These are phyloP conservation scores for Chaetomiaceae sp. DNA, from an alignment of 2,329 filamentous ascomycete genomes.

Conservation along the genomic window DNA sequence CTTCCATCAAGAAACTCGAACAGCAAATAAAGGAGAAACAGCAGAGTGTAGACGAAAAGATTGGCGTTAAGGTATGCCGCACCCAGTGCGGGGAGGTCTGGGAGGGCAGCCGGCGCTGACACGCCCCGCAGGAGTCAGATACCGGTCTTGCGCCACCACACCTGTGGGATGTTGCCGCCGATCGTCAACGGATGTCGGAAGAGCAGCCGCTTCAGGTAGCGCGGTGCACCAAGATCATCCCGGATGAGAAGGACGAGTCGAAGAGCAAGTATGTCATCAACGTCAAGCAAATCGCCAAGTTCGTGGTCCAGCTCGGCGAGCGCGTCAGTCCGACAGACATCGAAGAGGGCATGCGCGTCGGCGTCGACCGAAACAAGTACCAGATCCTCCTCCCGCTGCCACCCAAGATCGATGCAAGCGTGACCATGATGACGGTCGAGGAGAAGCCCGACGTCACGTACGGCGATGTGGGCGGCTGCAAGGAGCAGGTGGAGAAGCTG, in stretches of 20 bases:
- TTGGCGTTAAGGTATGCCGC: conserved; percentile 65
- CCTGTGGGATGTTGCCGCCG: conserved; percentile 96
- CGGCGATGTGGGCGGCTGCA: conserved; percentile 96
- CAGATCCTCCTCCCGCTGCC: conserved; percentile 94
- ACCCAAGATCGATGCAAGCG: conserved; percentile 96
- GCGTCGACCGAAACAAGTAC: conserved; percentile 98
- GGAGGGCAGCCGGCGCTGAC: neutral
- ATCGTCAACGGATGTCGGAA: conserved; percentile 96
- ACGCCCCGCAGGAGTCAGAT: conserved; percentile 74
- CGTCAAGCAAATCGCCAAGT: conserved; percentile 99
- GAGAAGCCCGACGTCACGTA: conserved; percentile 99
- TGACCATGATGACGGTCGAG: conserved; percentile 99
- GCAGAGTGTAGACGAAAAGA: conserved; percentile 97
- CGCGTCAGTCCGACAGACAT: conserved; percentile 97
- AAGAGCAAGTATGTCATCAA: conserved; percentile 99
- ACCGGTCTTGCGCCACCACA: conserved; percentile 96
- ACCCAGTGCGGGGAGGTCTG: neutral
- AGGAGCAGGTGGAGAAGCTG: conserved; percentile 99
- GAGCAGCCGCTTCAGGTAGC: conserved; percentile 97
- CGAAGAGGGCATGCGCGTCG: conserved; percentile 97
- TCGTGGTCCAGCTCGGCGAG: conserved; percentile 95
- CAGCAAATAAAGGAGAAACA: conserved; percentile 99
- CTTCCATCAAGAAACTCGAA: conserved; percentile 91
- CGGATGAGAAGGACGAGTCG: conserved; percentile 88
- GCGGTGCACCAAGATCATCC: conserved; percentile 97